A percentile compares a stretch with the other conserved stretches of the same genome.
phyloP scores from a whole-genome alignment of 106 monocot species.

The Hemerocallis citrina region DNA sequence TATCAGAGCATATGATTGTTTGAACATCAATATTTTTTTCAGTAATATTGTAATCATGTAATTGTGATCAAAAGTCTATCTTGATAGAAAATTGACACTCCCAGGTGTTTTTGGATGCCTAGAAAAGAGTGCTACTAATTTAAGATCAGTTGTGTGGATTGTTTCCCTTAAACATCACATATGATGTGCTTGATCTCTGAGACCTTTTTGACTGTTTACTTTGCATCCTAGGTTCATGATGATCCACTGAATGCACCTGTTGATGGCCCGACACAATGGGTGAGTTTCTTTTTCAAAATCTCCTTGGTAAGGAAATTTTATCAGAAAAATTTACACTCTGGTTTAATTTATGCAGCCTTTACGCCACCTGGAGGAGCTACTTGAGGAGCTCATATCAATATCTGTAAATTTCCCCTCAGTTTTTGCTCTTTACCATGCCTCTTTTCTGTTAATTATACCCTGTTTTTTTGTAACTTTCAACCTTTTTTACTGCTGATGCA shows the following conservation, averaged over 20 bases:
- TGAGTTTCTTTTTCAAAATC: constrained; percentile 8
- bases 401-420: constrained; percentile 46
- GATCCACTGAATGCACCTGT: constrained; percentile 89
- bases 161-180: background rate
- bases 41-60: background rate
- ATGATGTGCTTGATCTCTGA: background rate
- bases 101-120: background rate
- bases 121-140: background rate
- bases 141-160: background rate
- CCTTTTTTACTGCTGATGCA: constrained; percentile 5
- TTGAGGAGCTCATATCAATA: constrained; percentile 84
- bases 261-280: constrained; percentile 98
- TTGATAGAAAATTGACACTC: background rate
- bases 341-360: constrained; percentile 40
- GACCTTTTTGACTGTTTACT: background rate
- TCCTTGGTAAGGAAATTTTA: background rate
- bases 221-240: constrained; percentile 53
- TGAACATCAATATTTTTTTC: background rate
- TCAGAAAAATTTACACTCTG: background rate
- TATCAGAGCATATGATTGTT: no score
- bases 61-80: background rate
- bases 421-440: background rate
- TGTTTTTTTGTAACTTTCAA: background rate
- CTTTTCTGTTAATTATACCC: background rate
- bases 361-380: constrained; percentile 71